Percentiles rank a stretch among this genome's conserved stretches.
These are phyloP conservation scores for Sporothrix inflata DNA, from an alignment of 2,329 filamentous ascomycete species.

Conservation along the genomic window DNA sequence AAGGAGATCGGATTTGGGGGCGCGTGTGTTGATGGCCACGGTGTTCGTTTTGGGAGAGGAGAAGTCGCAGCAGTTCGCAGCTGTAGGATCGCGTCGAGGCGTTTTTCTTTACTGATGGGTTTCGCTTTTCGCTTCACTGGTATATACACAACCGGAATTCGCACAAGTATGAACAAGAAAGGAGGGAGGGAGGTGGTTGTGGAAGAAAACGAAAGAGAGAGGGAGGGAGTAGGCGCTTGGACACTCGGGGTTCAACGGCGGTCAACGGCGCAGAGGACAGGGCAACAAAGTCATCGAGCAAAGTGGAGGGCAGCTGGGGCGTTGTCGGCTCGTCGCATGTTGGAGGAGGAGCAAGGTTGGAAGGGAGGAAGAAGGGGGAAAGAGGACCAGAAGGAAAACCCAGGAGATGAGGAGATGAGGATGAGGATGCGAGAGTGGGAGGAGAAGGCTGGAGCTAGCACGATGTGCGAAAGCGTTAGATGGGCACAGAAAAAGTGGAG, in stretches of 20 bases:
- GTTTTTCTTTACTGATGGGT: background rate
- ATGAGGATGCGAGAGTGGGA: conserved; percentile 1
- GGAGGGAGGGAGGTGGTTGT: background rate
- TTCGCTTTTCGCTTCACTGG: background rate
- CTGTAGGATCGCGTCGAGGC: background rate
- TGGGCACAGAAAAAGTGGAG: conserved; percentile 12
- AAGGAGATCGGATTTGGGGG: background rate
- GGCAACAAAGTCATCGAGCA: conserved; percentile 24
- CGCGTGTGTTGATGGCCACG: conserved; percentile 15
- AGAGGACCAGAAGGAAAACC: background rate
- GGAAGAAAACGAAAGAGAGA: background rate
- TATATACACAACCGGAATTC: background rate
- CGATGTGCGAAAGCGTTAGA: conserved; percentile 19
- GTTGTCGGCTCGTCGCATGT: conserved; percentile 29
- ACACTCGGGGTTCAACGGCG: background rate
- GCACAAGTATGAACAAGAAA: conserved; percentile 3
- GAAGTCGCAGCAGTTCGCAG: background rate
- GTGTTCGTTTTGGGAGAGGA: background rate
- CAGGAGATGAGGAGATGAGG: conserved; percentile 9
- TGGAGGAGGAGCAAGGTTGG: conserved; percentile 9
- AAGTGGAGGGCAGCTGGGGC: conserved; percentile 20
- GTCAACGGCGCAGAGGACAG: conserved; percentile 18
- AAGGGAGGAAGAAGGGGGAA: background rate
- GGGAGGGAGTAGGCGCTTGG: background rate
- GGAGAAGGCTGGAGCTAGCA: conserved; percentile 20